Conservation (phyloP, 495 filamentous ascomycete genomes). For the Aspergillus biplanus region DNA sequence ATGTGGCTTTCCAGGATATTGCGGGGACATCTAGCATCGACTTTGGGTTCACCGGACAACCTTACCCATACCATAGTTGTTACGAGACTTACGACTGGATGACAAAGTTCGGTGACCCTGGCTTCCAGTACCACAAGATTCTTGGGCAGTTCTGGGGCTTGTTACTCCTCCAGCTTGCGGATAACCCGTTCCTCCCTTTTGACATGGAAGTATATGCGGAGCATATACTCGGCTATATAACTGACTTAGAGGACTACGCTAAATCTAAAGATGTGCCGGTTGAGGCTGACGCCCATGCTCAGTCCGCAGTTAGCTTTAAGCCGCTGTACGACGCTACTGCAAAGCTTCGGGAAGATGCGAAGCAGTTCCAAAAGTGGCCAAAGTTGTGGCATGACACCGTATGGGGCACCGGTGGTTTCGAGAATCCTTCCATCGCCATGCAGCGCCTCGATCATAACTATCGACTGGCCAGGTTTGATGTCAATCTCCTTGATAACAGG, state of each 20-base stretch:
- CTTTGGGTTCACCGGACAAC: conserved; percentile 72
- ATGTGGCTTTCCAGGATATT: conserved; percentile 89
- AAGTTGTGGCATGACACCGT: conserved; percentile 70
- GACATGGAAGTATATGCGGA: conserved; percentile 78
- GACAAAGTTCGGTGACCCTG: conserved; percentile 74
- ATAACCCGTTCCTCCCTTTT: conserved; percentile 80
- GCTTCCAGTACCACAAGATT: conserved; percentile 78
- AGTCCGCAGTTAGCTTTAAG: conserved; percentile 54
- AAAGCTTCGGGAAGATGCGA: conserved; percentile 60
- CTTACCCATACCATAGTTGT: conserved; percentile 79
- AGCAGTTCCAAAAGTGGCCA: conserved; percentile 73
- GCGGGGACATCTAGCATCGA: conserved; percentile 91
- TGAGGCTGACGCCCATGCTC: conserved; percentile 26
- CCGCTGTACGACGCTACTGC: conserved; percentile 63
- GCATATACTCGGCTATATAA: conserved; percentile 61
- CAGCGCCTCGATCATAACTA: conserved; percentile 70
- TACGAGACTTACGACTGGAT: conserved; percentile 92
- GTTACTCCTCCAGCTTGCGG: conserved; percentile 82
- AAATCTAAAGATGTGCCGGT: conserved; percentile 54
- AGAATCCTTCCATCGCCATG: conserved; percentile 64
- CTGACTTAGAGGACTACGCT: conserved; percentile 68
- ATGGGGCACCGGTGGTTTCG: conserved; percentile 67
- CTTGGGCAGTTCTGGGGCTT: conserved; percentile 80
- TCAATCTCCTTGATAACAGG: conserved; percentile 75
- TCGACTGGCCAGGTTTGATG: conserved; percentile 79